Evolutionary conservation across 2,329 filamentous ascomycete species (phyloP).

Genomic region (Cladosporium halotolerans): DNA sequence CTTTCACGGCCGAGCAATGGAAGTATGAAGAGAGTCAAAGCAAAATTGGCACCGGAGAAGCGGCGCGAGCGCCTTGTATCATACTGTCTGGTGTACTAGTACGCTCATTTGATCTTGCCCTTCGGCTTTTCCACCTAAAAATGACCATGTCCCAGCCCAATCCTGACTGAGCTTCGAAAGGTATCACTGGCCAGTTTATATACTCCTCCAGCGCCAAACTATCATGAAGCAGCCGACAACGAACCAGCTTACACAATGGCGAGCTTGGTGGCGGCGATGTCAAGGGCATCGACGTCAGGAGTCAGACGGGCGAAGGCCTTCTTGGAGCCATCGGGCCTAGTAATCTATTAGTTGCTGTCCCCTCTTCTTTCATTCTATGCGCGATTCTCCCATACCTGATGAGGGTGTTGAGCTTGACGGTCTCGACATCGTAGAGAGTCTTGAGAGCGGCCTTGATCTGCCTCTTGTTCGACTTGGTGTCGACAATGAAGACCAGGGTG

Average conservation of each 20-base stretch:
- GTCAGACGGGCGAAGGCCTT: constrained; percentile 98
- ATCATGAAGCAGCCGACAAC: constrained; percentile 20
- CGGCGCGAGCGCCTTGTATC: constrained; percentile 10
- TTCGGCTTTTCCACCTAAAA: constrained; percentile 5
- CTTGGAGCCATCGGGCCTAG: constrained; percentile 90
- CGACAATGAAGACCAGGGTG: constrained; percentile 59
- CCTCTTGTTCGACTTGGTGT: constrained; percentile 89
- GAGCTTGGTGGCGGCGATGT: constrained; percentile 99
- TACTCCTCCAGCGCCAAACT: constrained; percentile 8
- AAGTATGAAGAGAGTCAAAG: background rate
- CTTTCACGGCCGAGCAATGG: background rate
- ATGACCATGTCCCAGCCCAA: constrained; percentile 7
- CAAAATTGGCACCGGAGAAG: constrained; percentile 1
- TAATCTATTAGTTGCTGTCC: constrained; percentile 13
- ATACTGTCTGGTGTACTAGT: constrained; percentile 1
- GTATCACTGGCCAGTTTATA: background rate
- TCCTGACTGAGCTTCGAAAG: constrained; percentile 7
- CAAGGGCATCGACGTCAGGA: constrained; percentile 92
- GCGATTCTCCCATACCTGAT: constrained; percentile 62
- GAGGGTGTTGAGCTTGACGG: constrained; percentile 98
- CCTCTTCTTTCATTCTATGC: background rate
- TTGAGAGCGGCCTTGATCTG: constrained; percentile 98
- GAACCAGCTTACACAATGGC: constrained; percentile 73
- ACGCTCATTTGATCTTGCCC: constrained; percentile 5
- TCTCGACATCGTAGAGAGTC: constrained; percentile 99